Evolutionary conservation across 148 eudicot species (phyloP).

Genomic region (Cornus florida): DNA sequence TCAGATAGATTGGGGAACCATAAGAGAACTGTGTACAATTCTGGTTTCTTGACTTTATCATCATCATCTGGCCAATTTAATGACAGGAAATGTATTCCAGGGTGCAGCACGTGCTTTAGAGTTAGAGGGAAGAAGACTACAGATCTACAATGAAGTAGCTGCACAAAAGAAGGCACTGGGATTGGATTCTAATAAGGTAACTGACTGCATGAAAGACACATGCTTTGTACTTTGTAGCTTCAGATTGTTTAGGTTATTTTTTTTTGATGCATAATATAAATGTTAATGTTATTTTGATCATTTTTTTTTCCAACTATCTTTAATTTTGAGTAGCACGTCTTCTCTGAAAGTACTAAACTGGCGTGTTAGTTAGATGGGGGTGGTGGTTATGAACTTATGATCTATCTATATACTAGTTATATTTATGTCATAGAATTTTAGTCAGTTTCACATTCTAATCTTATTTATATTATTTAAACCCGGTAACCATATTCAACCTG

Average conservation of each 20-base stretch:
- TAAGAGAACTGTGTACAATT: too few species aligned
- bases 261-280: neutral
- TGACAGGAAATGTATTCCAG: conserved; percentile 53
- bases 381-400: neutral
- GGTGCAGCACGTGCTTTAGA: conserved; percentile 72
- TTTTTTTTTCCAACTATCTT: neutral
- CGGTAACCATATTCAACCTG: neutral
- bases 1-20: neutral
- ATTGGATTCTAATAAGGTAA: conserved; percentile 51
- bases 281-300: neutral
- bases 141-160: conserved; percentile 54
- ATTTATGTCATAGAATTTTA: neutral
- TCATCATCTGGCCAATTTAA: conserved; percentile 8
- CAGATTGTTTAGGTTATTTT: neutral
- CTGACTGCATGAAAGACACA: neutral
- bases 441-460: neutral
- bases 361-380: neutral
- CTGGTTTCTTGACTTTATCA: neutral
- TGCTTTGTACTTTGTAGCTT: conserved; percentile 17
- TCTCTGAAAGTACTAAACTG: conserved; percentile 1
- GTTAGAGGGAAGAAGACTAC: conserved; percentile 63
- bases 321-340: neutral
- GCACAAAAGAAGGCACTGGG: conserved; percentile 42
- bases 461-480: neutral
- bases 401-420: neutral